Evolutionary conservation across 495 filamentous ascomycete species (phyloP).

Genomic region (Penicillium roqueforti): DNA sequence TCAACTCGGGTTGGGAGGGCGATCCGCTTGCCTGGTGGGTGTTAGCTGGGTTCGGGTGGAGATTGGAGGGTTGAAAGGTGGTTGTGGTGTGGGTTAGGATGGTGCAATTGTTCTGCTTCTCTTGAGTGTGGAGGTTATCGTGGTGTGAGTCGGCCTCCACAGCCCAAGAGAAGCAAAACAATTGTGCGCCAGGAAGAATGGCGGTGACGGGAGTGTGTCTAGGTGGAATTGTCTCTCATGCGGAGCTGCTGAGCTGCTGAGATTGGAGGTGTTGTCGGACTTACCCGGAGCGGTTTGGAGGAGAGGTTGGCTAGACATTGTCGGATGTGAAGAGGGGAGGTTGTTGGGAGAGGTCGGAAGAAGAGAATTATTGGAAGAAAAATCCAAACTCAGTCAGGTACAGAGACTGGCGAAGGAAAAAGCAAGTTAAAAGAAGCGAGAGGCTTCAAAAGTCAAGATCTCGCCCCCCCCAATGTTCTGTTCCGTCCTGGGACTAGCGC

Average conservation of each 20-base stretch:
- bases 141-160: background rate
- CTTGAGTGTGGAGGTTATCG: background rate
- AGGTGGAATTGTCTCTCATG: background rate
- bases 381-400: background rate
- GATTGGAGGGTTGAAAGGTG: conserved; percentile 1
- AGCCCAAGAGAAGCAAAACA: background rate
- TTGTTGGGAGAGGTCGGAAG: background rate
- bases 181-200: background rate
- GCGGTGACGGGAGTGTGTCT: background rate
- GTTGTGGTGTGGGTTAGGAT: background rate
- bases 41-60: background rate
- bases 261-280: conserved; percentile 8
- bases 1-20: conserved; percentile 97
- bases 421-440: background rate
- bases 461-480: background rate
- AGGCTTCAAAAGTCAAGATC: background rate
- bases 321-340: background rate
- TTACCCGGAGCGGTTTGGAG: conserved; percentile 75
- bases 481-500: conserved; percentile 8
- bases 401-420: conserved; percentile 3
- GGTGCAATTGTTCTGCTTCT: background rate
- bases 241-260: background rate
- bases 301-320: conserved; percentile 94
- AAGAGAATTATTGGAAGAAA: conserved; percentile 3
- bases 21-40: conserved; percentile 80